phyloP scores from a whole-genome alignment of 2,329 filamentous ascomycete species.

The Penicillium psychrosexuale region DNA sequence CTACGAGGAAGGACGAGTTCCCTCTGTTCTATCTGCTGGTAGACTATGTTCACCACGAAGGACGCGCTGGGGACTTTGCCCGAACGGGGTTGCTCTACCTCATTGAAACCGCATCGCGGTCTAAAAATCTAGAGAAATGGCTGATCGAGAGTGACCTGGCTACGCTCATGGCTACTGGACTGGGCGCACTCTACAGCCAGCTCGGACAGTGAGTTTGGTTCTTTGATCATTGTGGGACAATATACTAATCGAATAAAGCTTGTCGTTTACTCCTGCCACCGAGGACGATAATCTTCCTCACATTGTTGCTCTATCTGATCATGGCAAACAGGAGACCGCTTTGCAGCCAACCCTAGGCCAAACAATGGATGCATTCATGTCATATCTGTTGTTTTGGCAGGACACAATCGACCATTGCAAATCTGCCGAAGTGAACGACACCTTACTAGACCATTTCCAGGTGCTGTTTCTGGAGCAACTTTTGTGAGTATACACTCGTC shows the following conservation, averaged over 20 bases:
- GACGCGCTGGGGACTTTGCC: slow-evolving; percentile 91
- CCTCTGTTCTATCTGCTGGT: slow-evolving; percentile 93
- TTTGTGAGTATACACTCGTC: slow-evolving; percentile 56
- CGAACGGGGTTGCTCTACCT: slow-evolving; percentile 91
- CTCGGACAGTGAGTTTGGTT: slow-evolving; percentile 53
- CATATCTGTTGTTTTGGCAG: slow-evolving; percentile 96
- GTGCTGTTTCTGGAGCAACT: slow-evolving; percentile 94
- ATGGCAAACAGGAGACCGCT: slow-evolving; percentile 69
- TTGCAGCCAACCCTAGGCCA: slow-evolving; percentile 75
- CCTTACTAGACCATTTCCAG: slow-evolving; percentile 92
- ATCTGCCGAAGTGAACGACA: slow-evolving; percentile 87
- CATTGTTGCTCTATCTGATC: slow-evolving; percentile 85
- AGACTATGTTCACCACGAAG: slow-evolving; percentile 95
- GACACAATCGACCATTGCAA: slow-evolving; percentile 94
- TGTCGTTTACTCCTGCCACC: slow-evolving; percentile 72
- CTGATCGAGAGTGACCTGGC: slow-evolving; percentile 95
- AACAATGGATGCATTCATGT: slow-evolving; percentile 91
- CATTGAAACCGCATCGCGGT: slow-evolving; percentile 86
- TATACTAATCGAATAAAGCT: slow-evolving; percentile 55
- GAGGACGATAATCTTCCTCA: slow-evolving; percentile 66
- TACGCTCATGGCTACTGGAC: slow-evolving; percentile 92
- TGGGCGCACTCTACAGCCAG: slow-evolving; percentile 74
- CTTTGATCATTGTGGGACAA: slow-evolving; percentile 44
- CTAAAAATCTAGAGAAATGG: slow-evolving; percentile 83
- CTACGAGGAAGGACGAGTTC: slow-evolving; percentile 87